These are phyloP conservation scores for Solanum virginianum DNA, from an alignment of 257 asterid genomes.

Conservation along the genomic window DNA sequence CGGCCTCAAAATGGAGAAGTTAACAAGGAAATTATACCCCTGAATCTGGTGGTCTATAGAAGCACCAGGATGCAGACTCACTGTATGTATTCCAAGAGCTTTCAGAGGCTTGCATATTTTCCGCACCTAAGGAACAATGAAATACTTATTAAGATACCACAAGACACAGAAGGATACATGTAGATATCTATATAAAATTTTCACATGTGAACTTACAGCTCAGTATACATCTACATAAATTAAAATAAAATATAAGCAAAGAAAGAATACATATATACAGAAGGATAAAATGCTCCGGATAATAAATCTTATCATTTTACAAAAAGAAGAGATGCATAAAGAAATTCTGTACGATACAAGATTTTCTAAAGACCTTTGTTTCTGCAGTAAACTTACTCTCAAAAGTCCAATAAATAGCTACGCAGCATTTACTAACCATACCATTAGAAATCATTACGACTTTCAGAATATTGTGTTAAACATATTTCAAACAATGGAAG, in stretches of 20 bases:
- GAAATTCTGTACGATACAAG: not conserved
- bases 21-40: slow-evolving; percentile 26
- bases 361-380: not conserved
- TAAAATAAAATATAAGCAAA: not conserved
- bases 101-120: slow-evolving; percentile 57
- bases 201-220: not conserved
- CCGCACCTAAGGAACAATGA: slow-evolving; percentile 36
- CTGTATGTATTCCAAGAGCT: slow-evolving; percentile 44
- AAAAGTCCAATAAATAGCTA: not conserved
- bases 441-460: not conserved
- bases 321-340: not conserved
- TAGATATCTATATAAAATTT: not conserved
- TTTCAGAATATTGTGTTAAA: not conserved
- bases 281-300: not conserved
- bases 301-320: not conserved
- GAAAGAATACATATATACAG: not conserved
- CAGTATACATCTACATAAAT: not conserved
- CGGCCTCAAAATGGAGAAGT: not conserved
- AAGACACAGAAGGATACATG: not conserved
- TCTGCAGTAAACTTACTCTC: not conserved
- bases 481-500: not conserved
- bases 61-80: slow-evolving; percentile 83
- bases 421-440: not conserved
- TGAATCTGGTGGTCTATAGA: slow-evolving; percentile 69
- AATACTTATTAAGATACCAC: not conserved